Evolutionary conservation across 257 asterid species (phyloP).

Genomic region (Nicotiana attenuata): DNA sequence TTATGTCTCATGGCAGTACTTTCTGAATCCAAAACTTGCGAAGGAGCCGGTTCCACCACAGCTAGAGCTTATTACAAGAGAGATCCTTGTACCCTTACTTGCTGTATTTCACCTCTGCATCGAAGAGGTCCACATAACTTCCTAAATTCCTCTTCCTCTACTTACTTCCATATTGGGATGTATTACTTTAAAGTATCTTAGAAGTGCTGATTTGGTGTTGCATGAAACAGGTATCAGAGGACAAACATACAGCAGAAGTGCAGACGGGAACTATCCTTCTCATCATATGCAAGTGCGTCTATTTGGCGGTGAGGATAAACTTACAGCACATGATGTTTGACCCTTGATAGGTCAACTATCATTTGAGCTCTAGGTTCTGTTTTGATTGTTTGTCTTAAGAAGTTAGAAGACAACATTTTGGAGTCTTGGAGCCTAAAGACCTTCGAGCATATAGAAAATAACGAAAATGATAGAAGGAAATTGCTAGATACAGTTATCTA

Average conservation of each 20-base stretch:
- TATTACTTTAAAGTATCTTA: neutral
- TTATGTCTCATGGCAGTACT: constrained; percentile 26
- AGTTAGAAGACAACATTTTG: neutral
- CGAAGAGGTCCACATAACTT: constrained; percentile 22
- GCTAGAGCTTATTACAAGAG: constrained; percentile 37
- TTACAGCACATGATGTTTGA: neutral
- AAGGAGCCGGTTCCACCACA: constrained; percentile 46
- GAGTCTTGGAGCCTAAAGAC: neutral
- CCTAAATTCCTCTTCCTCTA: neutral
- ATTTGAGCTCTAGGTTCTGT: constrained; percentile 4
- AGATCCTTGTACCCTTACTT: constrained; percentile 38
- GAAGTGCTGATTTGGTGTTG: neutral
- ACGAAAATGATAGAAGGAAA: neutral
- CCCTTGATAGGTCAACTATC: constrained; percentile 2
- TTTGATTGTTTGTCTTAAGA: neutral
- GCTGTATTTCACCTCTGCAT: constrained; percentile 28
- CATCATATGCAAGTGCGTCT: constrained; percentile 32
- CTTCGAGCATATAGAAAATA: neutral
- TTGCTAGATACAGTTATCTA: neutral
- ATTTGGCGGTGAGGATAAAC: constrained; percentile 30
- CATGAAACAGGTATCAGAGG: constrained; percentile 18
- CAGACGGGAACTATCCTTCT: constrained; percentile 28
- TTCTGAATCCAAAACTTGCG: constrained; percentile 32
- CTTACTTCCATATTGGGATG: neutral
- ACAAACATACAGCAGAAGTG: constrained; percentile 10